These are phyloP conservation scores for Neonectria ditissima DNA, from an alignment of 2,329 filamentous ascomycete species.

Conservation along the genomic window DNA sequence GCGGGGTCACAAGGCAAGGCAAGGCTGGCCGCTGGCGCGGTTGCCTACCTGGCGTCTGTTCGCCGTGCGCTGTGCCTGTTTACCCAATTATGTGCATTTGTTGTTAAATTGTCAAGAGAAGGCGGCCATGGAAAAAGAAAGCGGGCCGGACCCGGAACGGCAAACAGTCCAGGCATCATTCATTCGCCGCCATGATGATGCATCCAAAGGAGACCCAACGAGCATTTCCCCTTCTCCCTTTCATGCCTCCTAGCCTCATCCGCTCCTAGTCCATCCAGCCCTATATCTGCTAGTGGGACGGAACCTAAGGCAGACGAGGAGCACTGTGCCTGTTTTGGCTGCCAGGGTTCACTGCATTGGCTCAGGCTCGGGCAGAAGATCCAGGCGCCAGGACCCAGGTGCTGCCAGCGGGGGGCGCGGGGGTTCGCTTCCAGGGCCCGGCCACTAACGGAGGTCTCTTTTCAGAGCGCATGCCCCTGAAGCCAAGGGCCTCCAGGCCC, in stretches of 20 bases:
- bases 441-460: background rate
- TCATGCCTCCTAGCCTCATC: background rate
- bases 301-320: background rate
- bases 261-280: background rate
- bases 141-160: background rate
- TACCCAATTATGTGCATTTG: background rate
- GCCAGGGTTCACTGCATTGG: conserved; percentile 1
- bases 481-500: background rate
- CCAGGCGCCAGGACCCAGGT: background rate
- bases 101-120: background rate
- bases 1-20: conserved; percentile 2
- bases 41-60: background rate
- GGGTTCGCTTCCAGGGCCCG: background rate
- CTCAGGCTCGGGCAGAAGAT: background rate
- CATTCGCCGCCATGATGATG: background rate
- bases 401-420: background rate
- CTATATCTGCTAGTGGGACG: conserved; percentile 2
- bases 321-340: conserved; percentile 8
- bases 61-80: background rate
- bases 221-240: background rate
- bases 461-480: background rate
- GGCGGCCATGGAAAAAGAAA: background rate
- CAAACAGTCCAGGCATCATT: background rate
- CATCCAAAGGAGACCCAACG: background rate
- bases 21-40: background rate